Base-by-base conservation (phyloP, 257 asterid genomes). In the Solanum clarkiae region DNA sequence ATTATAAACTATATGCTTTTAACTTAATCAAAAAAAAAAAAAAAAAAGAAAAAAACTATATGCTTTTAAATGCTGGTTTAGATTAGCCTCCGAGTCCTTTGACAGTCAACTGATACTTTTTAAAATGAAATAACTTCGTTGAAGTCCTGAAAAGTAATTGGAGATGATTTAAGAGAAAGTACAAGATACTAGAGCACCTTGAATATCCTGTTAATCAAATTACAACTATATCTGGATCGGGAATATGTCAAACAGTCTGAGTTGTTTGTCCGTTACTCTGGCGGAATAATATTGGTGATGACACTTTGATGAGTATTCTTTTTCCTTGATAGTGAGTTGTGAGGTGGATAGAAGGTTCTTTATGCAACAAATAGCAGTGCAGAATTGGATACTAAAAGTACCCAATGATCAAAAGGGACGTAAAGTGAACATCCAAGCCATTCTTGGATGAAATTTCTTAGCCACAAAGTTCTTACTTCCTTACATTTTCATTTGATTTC, bases 341-440 rank as follows among this genome's bases (percentile, higher is more conserved):
- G 72, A 49, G 44, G 59, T 82, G 85, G 77, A 82, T 24, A 82
- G 5, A 82, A 82, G 49, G 85, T 62, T 82, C 77, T 47, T 40
- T 59, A 40, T 59, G 62, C 60, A 45, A 51, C 62, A 24, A 60
- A 82, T 24, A 62, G 42, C 45, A 62, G 77, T 60, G 77, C 85
- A 82, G 77, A 22, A 81, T 81, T 51, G 59, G 82, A 81, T 81
- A 60, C 84, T 60, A 42, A 44, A 81, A 81, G 84, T 81, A 60
- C 60, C 55, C 53, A 55, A 22, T 15, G 84, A 44, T 81, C 7
- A 15, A 68, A 55, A 60, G 44, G 57, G 44, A 13, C 71, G 26
- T 24, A 62, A 59, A 62, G 85, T 82, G 57, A 13, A 59, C 9
- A 16, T 60, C 47, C 42, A 44, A 44, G 20, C 20, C 22, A 45